Conservation (phyloP, 1,284 basidiomycete species). For the Phylloboletellus chloephorus region DNA sequence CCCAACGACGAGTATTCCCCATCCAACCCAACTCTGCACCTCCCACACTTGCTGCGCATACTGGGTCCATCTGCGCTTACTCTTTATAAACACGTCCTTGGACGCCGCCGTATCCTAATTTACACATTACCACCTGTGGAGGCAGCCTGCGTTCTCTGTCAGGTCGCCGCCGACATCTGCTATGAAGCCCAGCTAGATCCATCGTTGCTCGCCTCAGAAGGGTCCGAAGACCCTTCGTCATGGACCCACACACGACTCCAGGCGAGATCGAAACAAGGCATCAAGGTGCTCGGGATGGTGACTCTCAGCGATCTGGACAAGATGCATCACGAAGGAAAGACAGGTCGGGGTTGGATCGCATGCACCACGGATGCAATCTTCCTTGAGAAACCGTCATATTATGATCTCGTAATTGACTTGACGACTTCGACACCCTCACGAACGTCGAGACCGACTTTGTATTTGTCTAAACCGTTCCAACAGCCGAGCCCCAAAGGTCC, state of each 20-base stretch:
- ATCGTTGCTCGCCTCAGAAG: slow-evolving; percentile 18
- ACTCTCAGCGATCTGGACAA: slow-evolving; percentile 66
- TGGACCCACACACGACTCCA: slow-evolving; percentile 32
- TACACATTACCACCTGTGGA: slow-evolving; percentile 75
- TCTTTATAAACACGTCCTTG: slow-evolving; percentile 71
- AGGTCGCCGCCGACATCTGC: slow-evolving; percentile 67
- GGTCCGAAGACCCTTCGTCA: slow-evolving; percentile 21
- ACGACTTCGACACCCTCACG: slow-evolving; percentile 57
- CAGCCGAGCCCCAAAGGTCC: slow-evolving; percentile 35
- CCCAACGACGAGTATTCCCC: slow-evolving; percentile 32
- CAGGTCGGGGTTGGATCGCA: slow-evolving; percentile 70
- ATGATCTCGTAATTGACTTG: slow-evolving; percentile 73
- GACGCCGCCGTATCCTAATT: slow-evolving; percentile 64
- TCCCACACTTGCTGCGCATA: slow-evolving; percentile 52
- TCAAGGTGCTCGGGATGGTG: slow-evolving; percentile 69
- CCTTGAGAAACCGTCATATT: slow-evolving; percentile 68
- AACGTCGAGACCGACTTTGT: slow-evolving; percentile 59
- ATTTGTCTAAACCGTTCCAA: slow-evolving; percentile 47
- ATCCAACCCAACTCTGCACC: slow-evolving; percentile 38
- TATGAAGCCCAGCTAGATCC: slow-evolving; percentile 48
- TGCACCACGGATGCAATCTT: slow-evolving; percentile 81
- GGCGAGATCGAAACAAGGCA: slow-evolving; percentile 47
- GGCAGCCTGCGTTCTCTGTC: slow-evolving; percentile 69
- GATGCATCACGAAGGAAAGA: slow-evolving; percentile 48
- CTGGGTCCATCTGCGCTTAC: slow-evolving; percentile 72